These are phyloP conservation scores for Coniochaeta hoffmannii DNA, from an alignment of 2,329 filamentous ascomycete genomes.

Conservation along the genomic window DNA sequence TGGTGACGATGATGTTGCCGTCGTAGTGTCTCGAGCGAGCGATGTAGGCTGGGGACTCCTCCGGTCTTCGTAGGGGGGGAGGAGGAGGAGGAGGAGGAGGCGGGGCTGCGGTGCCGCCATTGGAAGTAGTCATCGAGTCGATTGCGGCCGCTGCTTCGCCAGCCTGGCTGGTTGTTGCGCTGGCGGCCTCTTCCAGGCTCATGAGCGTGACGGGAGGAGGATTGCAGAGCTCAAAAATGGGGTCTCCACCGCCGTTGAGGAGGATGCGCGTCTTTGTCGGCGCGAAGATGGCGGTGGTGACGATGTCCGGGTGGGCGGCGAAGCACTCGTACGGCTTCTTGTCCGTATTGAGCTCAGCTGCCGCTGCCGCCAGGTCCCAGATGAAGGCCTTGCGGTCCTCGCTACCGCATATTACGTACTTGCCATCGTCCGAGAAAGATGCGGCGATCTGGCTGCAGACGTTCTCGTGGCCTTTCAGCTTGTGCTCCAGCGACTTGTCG, in stretches of 20 bases:
- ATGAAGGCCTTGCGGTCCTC: conserved; percentile 88
- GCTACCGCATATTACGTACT: conserved; percentile 85
- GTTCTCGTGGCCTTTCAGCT: conserved; percentile 89
- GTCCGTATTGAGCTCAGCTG: conserved; percentile 58
- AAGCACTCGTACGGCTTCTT: conserved; percentile 84
- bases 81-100: neutral
- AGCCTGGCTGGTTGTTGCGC: conserved; percentile 30
- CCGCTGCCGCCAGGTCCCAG: conserved; percentile 62
- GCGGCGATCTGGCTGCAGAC: conserved; percentile 85
- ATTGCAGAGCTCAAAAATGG: conserved; percentile 94
- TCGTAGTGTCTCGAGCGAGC: conserved; percentile 67
- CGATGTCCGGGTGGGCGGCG: conserved; percentile 80
- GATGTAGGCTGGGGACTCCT: conserved; percentile 70
- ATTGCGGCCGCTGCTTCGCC: conserved; percentile 22
- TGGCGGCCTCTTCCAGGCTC: conserved; percentile 56
- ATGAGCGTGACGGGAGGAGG: conserved; percentile 81
- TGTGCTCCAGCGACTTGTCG: conserved; percentile 78
- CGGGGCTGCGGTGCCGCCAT: conserved; percentile 2
- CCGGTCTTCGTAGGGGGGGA: conserved; percentile 38
- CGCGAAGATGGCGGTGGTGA: conserved; percentile 83
- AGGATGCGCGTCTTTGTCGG: conserved; percentile 71
- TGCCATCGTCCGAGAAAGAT: conserved; percentile 77
- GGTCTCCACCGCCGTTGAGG: conserved; percentile 75
- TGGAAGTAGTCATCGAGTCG: conserved; percentile 1
- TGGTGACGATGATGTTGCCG: conserved; percentile 88